Base-by-base conservation (phyloP, 1,139 yeast species). In the Blastobotrys malaysiensis region DNA sequence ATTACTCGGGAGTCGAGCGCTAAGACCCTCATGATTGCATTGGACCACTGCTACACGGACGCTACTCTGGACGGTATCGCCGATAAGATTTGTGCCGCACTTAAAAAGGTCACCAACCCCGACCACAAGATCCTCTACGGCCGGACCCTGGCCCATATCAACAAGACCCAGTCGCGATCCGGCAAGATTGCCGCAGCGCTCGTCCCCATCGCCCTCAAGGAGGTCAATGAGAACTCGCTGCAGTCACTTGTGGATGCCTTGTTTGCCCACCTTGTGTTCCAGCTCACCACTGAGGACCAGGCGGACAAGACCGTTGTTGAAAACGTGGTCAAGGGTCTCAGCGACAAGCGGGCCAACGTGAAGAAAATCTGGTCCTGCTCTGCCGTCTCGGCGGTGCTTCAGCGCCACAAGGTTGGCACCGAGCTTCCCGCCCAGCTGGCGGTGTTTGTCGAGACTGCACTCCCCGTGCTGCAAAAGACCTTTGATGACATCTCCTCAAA, bases 161-260 rank as follows among this genome's bases (percentile, higher is more conserved):
- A 50, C 14, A 24, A 47, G 5, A 21, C 46, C 64, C 63, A 36
- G 63, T 60, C 9, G 50, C 60, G 2, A 13, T 69, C 78, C 1
- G 57, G 62, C 5, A 71, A 71, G 27, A 69, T 84, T 11, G 69
- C 81, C 1, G 64, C 71, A 1, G 74, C 72, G 0, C 65, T 89
- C 43, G 60, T 77, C 1, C 77, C 86, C 1, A 70, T 82, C 16
- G 74, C 86, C 7, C 61, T 79, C 1, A 90, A 88, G 63, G 98
- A 91, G 64, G 80, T 82, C 52, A 88, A 89, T 61, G 98, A 93
- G 66, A 46, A 62, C 1, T 82, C 88, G 0, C 74, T 89, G 50
- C 59, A 72, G 1, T 72, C 75, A 5, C 73, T 82, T 58, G 72
- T 85, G n/a, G 68, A 71, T n/a, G 75, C 83, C 0, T 79, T 80